Conservation (phyloP, 2,329 filamentous ascomycete species). For the Arthrobotrys musiformis region DNA sequence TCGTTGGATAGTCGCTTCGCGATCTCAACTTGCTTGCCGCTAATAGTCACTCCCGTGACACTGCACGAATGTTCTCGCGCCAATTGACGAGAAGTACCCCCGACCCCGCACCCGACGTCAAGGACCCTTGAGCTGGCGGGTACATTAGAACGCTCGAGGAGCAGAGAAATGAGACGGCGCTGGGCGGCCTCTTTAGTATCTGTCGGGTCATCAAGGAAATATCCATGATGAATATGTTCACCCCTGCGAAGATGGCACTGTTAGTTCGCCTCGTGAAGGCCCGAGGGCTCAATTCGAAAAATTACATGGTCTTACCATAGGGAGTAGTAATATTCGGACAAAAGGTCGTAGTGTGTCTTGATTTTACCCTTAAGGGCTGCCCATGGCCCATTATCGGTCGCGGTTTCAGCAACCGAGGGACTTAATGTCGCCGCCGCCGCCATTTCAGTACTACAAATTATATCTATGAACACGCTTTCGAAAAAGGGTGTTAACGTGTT, state of each 20-base stretch:
- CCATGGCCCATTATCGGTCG: constrained; percentile 33
- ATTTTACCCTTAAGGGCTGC: constrained; percentile 68
- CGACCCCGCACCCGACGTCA: constrained; percentile 72
- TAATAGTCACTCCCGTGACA: constrained; percentile 72
- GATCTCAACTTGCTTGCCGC: constrained; percentile 70
- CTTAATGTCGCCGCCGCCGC: constrained; percentile 19
- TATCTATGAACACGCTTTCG: no score
- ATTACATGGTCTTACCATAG: constrained; percentile 66
- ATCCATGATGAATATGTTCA: constrained; percentile 73
- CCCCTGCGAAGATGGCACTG: constrained; percentile 64
- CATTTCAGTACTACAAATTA: not conserved
- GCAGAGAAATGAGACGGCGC: constrained; percentile 69
- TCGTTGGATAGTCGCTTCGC: constrained; percentile 67
- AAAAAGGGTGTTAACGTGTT: no score
- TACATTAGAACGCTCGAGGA: constrained; percentile 67
- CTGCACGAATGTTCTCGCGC: constrained; percentile 67
- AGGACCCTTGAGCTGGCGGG: constrained; percentile 65
- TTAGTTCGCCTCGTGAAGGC: not conserved
- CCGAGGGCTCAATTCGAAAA: no score
- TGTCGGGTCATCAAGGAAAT: constrained; percentile 66
- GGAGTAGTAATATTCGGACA: constrained; percentile 72
- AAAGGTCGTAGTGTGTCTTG: constrained; percentile 71
- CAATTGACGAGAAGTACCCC: constrained; percentile 70
- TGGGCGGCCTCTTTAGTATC: constrained; percentile 71
- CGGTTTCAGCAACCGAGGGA: not conserved